Evolutionary conservation across 2,329 filamentous ascomycete genomes (phyloP).

Genomic region (Leptoxyphium fumago): DNA sequence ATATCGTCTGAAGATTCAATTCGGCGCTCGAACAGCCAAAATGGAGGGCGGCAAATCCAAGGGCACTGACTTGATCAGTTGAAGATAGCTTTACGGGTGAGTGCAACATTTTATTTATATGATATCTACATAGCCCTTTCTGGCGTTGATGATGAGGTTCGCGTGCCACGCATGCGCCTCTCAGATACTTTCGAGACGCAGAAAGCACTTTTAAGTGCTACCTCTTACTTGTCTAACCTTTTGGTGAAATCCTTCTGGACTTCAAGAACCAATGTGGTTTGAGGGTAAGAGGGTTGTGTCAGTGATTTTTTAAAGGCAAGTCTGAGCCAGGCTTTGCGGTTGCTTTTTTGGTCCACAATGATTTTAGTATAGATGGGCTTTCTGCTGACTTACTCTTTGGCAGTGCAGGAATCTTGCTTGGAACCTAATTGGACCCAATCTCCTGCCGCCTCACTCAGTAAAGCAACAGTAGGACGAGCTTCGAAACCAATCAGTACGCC

Average conservation of each 20-base stretch:
- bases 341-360: no score
- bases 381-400: no score
- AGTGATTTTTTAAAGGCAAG: neutral
- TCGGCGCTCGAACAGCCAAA: constrained; percentile 29
- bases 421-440: no score
- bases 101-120: neutral
- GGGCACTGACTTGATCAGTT: constrained; percentile 29
- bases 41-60: constrained; percentile 36
- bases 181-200: neutral
- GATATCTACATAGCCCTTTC: neutral
- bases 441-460: no score
- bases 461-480: no score
- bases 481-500: no score
- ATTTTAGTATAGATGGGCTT: no score
- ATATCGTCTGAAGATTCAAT: constrained; percentile 23
- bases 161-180: neutral
- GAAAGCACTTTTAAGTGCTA: no score
- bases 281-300: neutral
- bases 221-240: neutral
- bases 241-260: neutral
- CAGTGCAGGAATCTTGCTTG: no score
- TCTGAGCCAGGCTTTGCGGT: neutral
- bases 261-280: neutral
- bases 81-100: constrained; percentile 3
- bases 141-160: no score